A percentile compares a stretch with the other conserved stretches of the same genome.
These are phyloP conservation scores for Metschnikowia colocasiae DNA, from an alignment of 805 yeast genomes.

Conservation along the genomic window DNA sequence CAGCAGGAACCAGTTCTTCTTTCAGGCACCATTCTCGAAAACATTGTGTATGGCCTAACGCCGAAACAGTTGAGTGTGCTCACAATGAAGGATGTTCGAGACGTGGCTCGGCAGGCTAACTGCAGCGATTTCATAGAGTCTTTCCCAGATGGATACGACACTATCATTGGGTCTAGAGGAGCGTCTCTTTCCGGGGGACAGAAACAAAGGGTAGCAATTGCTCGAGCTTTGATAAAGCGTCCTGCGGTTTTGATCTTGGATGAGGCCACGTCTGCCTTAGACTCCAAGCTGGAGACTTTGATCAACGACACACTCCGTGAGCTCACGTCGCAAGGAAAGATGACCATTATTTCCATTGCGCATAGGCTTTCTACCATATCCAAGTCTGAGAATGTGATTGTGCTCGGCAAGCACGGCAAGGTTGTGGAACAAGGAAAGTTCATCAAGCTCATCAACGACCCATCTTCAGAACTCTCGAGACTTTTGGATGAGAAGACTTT, in stretches of 20 bases:
- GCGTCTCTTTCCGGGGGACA: slow-evolving; percentile 70
- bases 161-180: slow-evolving; percentile 54
- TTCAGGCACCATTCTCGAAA: slow-evolving; percentile 53
- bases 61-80: slow-evolving; percentile 31
- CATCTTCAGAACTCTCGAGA: slow-evolving; percentile 39
- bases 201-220: slow-evolving; percentile 73
- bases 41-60: slow-evolving; percentile 51
- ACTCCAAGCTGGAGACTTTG: slow-evolving; percentile 46
- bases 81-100: slow-evolving; percentile 40
- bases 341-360: slow-evolving; percentile 44
- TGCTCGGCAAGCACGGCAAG: slow-evolving; percentile 39
- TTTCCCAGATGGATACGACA: slow-evolving; percentile 60
- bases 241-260: slow-evolving; percentile 64
- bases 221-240: slow-evolving; percentile 64
- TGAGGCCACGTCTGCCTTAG: slow-evolving; percentile 67
- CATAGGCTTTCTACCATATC: slow-evolving; percentile 45
- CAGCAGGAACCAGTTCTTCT: slow-evolving; percentile 61
- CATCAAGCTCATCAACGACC: slow-evolving; percentile 37
- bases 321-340: slow-evolving; percentile 34
- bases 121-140: slow-evolving; percentile 53
- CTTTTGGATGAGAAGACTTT: slow-evolving; percentile 36
- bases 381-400: slow-evolving; percentile 42
- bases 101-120: slow-evolving; percentile 50
- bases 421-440: slow-evolving; percentile 41
- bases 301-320: slow-evolving; percentile 41